These are phyloP conservation scores for Cordyceps farinosa DNA, from an alignment of 2,329 filamentous ascomycete species.

Conservation along the genomic window DNA sequence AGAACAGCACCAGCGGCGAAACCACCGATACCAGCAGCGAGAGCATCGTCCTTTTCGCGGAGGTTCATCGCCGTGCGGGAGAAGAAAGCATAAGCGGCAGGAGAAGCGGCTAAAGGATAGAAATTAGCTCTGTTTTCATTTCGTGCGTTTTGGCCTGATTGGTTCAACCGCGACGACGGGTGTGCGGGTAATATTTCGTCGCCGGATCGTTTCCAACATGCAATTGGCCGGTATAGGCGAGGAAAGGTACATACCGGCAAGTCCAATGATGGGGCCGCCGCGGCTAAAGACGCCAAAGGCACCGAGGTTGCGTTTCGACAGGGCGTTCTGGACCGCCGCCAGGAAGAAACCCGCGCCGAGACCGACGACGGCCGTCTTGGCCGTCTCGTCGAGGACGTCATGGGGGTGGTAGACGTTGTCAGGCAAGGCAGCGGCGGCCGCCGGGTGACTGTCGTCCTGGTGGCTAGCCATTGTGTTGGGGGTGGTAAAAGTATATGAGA, in stretches of 20 bases:
- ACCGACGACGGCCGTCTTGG: slow-evolving; percentile 62
- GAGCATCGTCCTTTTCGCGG: slow-evolving; percentile 75
- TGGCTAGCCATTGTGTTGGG: slow-evolving; percentile 33
- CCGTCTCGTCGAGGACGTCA: slow-evolving; percentile 67
- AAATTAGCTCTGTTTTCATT: slow-evolving; percentile 19
- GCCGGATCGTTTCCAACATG: slow-evolving; percentile 15
- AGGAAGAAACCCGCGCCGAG: slow-evolving; percentile 66
- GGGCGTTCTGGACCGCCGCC: slow-evolving; percentile 80
- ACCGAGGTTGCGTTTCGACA: slow-evolving; percentile 78
- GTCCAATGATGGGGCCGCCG: slow-evolving; percentile 68
- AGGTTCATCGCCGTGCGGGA: slow-evolving; percentile 77
- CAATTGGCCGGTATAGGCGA: background rate
- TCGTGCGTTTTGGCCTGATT: background rate
- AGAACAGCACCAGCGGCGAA: slow-evolving; percentile 71
- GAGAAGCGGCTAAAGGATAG: slow-evolving; percentile 49
- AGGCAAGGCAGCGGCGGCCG: slow-evolving; percentile 17
- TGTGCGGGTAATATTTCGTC: background rate
- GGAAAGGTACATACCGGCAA: slow-evolving; percentile 31
- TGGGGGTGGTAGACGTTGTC: slow-evolving; percentile 59
- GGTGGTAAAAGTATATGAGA: slow-evolving; percentile 7
- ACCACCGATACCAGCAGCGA: slow-evolving; percentile 71
- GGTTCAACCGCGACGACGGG: background rate
- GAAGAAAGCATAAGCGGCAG: slow-evolving; percentile 74
- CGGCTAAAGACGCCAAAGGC: slow-evolving; percentile 76
- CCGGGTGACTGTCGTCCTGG: slow-evolving; percentile 27